These are phyloP conservation scores for Kwoniella shivajii DNA, from an alignment of 1,284 basidiomycete species.

Conservation along the genomic window DNA sequence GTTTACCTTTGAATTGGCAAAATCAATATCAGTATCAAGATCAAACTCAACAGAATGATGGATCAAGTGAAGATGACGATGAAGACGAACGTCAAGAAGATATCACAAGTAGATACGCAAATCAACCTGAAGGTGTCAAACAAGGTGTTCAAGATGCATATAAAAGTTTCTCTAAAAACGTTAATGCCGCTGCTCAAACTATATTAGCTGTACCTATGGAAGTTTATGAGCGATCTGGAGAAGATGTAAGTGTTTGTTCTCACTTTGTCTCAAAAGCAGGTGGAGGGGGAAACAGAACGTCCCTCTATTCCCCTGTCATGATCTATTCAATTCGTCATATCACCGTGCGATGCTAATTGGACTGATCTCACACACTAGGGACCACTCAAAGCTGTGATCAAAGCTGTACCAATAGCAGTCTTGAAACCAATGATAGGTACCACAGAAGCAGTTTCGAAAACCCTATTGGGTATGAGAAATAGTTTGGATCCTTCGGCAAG, in stretches of 20 bases:
- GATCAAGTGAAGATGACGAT: constrained; percentile 52
- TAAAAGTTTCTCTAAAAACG: constrained; percentile 75
- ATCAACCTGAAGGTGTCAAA: constrained; percentile 78
- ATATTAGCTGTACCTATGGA: constrained; percentile 99
- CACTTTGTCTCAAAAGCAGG: not conserved
- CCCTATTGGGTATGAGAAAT: constrained; percentile 87
- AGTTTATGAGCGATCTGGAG: constrained; percentile 88
- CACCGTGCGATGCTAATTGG: not conserved
- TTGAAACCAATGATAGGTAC: constrained; percentile 96
- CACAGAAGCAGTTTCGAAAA: constrained; percentile 93
- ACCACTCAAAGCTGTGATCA: constrained; percentile 84
- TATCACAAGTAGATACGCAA: constrained; percentile 74
- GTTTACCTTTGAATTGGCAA: not conserved
- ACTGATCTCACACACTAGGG: constrained; percentile 61
- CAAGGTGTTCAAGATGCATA: constrained; percentile 92
- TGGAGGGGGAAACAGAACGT: no score
- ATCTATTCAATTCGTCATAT: not conserved
- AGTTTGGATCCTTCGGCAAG: constrained; percentile 77
- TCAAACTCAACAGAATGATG: constrained; percentile 53
- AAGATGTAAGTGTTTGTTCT: constrained; percentile 64
- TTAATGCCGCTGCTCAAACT: constrained; percentile 93
- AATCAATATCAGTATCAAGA: not conserved
- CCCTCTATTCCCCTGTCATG: not conserved
- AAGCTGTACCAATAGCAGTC: constrained; percentile 95
- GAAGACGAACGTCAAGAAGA: no score